Evolutionary conservation across 441 rosid genomes (phyloP).

Genomic region (Macaranga tanarius): DNA sequence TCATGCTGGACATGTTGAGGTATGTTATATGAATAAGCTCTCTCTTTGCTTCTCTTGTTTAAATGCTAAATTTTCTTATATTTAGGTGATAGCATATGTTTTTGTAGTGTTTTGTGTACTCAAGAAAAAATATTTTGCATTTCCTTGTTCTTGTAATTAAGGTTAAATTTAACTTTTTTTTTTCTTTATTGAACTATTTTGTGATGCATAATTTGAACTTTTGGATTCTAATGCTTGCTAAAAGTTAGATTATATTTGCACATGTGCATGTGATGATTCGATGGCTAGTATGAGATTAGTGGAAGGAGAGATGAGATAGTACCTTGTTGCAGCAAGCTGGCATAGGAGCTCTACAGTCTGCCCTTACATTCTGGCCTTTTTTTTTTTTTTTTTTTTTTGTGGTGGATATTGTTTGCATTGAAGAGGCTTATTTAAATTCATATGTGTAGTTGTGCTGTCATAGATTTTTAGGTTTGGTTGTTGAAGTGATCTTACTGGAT

Average conservation of each 20-base stretch:
- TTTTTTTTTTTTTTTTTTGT: neutral
- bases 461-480: neutral
- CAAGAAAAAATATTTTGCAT: neutral
- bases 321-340: neutral
- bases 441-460: neutral
- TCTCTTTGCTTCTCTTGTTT: neutral
- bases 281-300: neutral
- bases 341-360: neutral
- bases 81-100: too few species aligned
- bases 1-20: constrained; percentile 78
- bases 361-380: neutral
- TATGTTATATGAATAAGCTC: constrained; percentile 13
- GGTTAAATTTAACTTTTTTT: neutral
- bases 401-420: neutral
- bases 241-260: neutral
- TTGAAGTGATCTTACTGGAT: neutral
- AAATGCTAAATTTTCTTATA: neutral
- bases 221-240: neutral
- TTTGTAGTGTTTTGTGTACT: neutral
- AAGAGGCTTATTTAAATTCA: neutral
- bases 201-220: neutral
- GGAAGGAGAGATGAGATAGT: constrained; percentile 2
- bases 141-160: neutral
- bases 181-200: neutral
- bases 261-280: neutral